phyloP scores from a whole-genome alignment of 495 filamentous ascomycete genomes.

The Aspergillus haitiensis region DNA sequence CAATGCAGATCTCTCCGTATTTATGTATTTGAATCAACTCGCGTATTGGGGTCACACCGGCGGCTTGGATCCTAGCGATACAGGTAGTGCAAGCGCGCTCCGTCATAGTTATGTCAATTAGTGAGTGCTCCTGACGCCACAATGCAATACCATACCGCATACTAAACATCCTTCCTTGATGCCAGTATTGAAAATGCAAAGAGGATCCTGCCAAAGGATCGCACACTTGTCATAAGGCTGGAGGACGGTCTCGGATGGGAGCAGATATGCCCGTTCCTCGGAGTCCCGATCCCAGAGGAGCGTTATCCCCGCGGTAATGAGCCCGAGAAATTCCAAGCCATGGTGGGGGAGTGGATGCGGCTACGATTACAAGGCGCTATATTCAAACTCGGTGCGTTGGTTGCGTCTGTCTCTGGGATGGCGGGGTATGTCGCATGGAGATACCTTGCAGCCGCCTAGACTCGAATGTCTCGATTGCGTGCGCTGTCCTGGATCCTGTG shows the following conservation, averaged over 20 bases:
- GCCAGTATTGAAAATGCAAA: constrained; percentile 28
- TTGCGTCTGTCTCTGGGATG: too few species aligned
- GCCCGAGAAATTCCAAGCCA: constrained; percentile 30
- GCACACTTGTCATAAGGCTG: constrained; percentile 22
- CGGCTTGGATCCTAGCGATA: constrained; percentile 6
- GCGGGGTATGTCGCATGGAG: too few species aligned
- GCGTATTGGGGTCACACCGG: constrained; percentile 16
- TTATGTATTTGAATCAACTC: constrained; percentile 19
- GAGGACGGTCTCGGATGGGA: constrained; percentile 30
- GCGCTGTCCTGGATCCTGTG: too few species aligned
- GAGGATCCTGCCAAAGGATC: constrained; percentile 24
- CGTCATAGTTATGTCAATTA: not conserved
- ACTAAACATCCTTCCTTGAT: not conserved
- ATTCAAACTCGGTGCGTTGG: too few species aligned
- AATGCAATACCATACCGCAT: too few species aligned
- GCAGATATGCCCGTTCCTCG: constrained; percentile 31
- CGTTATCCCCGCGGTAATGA: constrained; percentile 30
- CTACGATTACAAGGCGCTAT: too few species aligned
- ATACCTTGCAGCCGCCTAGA: too few species aligned
- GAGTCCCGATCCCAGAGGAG: constrained; percentile 23
- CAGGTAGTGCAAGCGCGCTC: not conserved
- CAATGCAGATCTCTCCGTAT: constrained; percentile 16
- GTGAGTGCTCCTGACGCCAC: not conserved
- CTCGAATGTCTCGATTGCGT: too few species aligned
- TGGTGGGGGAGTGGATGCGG: too few species aligned